Percentiles rank a stretch among this genome's conserved stretches.
phyloP scores from a whole-genome alignment of 352 stramenopile genomes.

The Detonula confervacea region DNA sequence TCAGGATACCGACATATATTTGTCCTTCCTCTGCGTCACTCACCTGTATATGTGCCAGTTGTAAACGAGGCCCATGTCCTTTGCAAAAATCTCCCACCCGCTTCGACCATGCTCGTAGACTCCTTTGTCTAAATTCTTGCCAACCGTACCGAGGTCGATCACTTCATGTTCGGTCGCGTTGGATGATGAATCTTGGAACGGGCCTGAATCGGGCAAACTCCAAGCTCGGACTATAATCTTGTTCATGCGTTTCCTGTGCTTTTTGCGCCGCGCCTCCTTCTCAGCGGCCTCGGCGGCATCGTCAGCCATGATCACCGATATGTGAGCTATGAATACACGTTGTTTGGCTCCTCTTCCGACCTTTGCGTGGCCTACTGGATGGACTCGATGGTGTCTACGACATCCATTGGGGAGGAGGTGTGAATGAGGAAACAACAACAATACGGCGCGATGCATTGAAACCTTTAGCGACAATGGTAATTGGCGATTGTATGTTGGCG shows the following conservation, averaged over 20 bases:
- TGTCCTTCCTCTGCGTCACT: conserved; percentile 29
- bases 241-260: conserved; percentile 73
- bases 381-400: not conserved
- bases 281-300: conserved; percentile 27
- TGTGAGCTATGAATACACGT: not conserved
- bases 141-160: conserved; percentile 62
- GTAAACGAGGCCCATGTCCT: conserved; percentile 82
- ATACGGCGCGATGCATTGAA: no score
- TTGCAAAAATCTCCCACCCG: conserved; percentile 81
- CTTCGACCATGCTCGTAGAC: conserved; percentile 67
- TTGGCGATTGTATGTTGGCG: no score
- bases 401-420: not conserved
- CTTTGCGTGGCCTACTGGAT: conserved; percentile 12
- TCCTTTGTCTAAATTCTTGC: conserved; percentile 75
- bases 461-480: no score
- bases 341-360: not conserved
- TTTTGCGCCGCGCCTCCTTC: conserved; percentile 68
- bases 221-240: conserved; percentile 80
- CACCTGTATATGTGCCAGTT: conserved; percentile 74
- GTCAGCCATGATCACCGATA: conserved; percentile 2
- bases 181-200: conserved; percentile 70
- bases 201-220: conserved; percentile 58
- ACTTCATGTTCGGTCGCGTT: conserved; percentile 28
- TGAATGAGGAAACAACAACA: not conserved
- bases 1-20: conserved; percentile 15